Percentiles rank a stretch among this genome's conserved stretches.
Conservation (phyloP, 371 early-diverging fungal species). For the Thermomucor indicae-seudaticae region DNA sequence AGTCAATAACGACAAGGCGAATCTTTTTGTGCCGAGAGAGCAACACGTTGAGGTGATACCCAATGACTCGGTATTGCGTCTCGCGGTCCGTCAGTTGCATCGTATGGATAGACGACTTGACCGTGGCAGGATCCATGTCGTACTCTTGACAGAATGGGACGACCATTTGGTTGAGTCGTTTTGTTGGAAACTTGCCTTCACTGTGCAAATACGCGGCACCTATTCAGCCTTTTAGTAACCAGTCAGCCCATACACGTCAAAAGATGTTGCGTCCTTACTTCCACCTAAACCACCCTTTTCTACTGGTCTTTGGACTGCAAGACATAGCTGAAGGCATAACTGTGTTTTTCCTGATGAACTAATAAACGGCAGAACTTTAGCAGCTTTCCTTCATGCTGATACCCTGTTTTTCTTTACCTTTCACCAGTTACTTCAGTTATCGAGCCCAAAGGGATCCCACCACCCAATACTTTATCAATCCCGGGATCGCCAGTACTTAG, state of each 20-base stretch:
- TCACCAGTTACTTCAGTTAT: constrained; percentile 61
- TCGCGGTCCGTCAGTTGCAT: constrained; percentile 66
- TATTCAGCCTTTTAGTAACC: constrained; percentile 4
- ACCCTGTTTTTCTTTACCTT: constrained; percentile 20
- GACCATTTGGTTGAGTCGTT: constrained; percentile 44
- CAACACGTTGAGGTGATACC: constrained; percentile 67
- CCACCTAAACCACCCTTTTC: constrained; percentile 53
- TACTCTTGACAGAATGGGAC: constrained; percentile 15
- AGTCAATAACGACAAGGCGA: constrained; percentile 77
- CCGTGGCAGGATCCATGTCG: constrained; percentile 3
- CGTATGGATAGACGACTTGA: constrained; percentile 45
- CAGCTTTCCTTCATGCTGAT: not conserved
- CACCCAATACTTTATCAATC: constrained; percentile 49
- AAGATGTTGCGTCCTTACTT: constrained; percentile 8
- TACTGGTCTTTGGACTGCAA: constrained; percentile 56
- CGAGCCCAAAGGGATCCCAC: constrained; percentile 51
- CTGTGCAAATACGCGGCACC: constrained; percentile 60
- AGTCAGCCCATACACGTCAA: not conserved
- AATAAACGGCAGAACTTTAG: not conserved
- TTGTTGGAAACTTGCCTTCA: constrained; percentile 58
- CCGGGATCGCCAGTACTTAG: constrained; percentile 42
- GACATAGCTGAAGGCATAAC: constrained; percentile 69
- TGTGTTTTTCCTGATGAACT: constrained; percentile 77
- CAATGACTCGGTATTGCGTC: constrained; percentile 64
- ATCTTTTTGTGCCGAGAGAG: constrained; percentile 44